A percentile compares a stretch with the other conserved stretches of the same genome.
Conservation (phyloP, 2,329 filamentous ascomycete species). For the Tricladium varicosporioides region DNA sequence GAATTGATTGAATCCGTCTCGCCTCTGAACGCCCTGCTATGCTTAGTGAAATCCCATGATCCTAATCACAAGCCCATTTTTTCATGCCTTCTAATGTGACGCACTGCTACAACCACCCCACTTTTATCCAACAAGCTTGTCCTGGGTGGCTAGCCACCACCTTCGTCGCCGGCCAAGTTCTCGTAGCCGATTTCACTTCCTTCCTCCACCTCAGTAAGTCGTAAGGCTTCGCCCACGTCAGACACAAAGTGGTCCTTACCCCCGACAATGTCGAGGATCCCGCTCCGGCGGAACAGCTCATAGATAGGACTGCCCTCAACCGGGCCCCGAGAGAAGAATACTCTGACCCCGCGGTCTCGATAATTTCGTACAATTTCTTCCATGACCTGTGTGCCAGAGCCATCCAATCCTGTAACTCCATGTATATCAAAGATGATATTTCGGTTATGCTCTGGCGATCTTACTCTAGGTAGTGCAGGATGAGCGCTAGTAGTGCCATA, state of each 20-base stretch:
- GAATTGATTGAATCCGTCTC: not conserved
- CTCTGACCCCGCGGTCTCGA: conserved; percentile 69
- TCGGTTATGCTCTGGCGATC: conserved; percentile 75
- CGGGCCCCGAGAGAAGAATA: conserved; percentile 68
- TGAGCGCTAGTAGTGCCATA: conserved; percentile 87
- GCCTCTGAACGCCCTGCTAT: not conserved
- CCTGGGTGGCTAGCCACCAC: conserved; percentile 12
- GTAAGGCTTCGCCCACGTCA: conserved; percentile 80
- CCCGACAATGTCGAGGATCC: conserved; percentile 81
- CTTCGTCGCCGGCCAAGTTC: conserved; percentile 25
- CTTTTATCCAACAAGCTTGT: not conserved
- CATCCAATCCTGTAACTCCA: conserved; percentile 93
- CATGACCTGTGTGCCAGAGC: conserved; percentile 87
- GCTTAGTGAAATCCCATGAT: not conserved
- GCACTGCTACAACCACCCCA: not conserved
- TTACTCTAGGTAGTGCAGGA: conserved; percentile 78
- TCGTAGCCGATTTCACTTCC: conserved; percentile 18
- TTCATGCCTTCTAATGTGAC: not conserved
- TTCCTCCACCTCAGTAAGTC: conserved; percentile 70
- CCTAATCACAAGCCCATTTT: not conserved
- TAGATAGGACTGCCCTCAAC: conserved; percentile 43
- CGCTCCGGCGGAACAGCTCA: conserved; percentile 70
- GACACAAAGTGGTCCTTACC: conserved; percentile 76
- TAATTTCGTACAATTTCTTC: conserved; percentile 85
- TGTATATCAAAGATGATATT: conserved; percentile 98